Evolutionary conservation across 495 filamentous ascomycete species (phyloP), one percentile per base, ranked within the genome.

Genomic region (Hyphodiscus hymeniophilus): DNA sequence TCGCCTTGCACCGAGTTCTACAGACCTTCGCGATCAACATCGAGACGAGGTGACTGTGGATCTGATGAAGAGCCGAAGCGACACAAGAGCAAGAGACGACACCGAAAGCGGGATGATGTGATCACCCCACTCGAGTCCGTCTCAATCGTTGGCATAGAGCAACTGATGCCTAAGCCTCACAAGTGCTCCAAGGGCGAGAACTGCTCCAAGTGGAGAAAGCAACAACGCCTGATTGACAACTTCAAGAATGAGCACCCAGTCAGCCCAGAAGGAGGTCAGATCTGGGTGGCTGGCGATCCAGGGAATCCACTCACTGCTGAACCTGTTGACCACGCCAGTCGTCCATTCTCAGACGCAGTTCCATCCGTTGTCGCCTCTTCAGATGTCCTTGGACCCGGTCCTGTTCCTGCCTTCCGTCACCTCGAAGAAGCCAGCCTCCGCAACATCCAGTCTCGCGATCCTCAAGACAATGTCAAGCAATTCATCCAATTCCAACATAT

Each of bases 71-170:
- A 34, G 28, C 63, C 66, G 13, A 68, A 60, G 16, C 57, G 60
- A 23, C 64, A 61, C 24, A 71, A 68, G 39, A 62, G 59, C 21
- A 64, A 58, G 50, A 68, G 74, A 47, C 61, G 64, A 45, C 67
- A 65, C 36, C 69, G 67, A 55, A 74, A 71, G 57, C 62, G 59
- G 5, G 62, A 65, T 50, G 82, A 86, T 42, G 65, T 81, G 30
- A 77, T 90, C 58, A 76, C 74, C 0, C 88, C 87, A 0, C 70
- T 75, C 10, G 89, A 94, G 51, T 89, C 87, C 5, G 85, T 91
- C 2, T 94, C 89, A 0, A 94, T 95, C 47, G 88, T 95, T 26
- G 89, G 76, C 0, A 95, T 95, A 50, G 89, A 95, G 65, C 87
- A 95, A 60, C 57, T 90, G 13, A 68, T 94, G 16, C 89, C 89